Base-by-base conservation (phyloP, 306 rosid genomes). In the Quercus agrifolia region DNA sequence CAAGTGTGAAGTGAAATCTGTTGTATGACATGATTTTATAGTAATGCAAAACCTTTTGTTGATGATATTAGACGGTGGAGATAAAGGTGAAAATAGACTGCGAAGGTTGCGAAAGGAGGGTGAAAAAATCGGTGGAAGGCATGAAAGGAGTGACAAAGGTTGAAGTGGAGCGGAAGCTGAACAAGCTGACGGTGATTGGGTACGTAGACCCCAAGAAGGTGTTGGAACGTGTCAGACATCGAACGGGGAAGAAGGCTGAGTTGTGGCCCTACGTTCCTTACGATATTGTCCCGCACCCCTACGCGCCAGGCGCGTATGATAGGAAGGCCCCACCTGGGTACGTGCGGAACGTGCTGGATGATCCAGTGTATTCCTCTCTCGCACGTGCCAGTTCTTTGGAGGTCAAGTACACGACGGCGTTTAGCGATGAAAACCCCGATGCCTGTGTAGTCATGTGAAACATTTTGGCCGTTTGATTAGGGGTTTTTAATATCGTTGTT, bases 311-410 rank as follows among this genome's bases (percentile, higher is more conserved):
- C 4, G 85, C 82, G 1, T 86, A 88, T 30, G 92, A 88, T 55
- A 79, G 8, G 92, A 86, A 82, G 64, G 92, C 92, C 6, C 90
- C 92, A 8, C 85, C 89, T 13, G 92, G 92, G 72, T 88, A 88
- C 74, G 92, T 88, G 44, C 84, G 88, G 56, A 80, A 88, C 57
- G 79, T 77, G 25, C 28, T 71, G 56, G 80, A 7, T 0, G 82
- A 88, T 49, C 90, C 89, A 1, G 74, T 66, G 57, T 72, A 51
- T 8, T 62, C 88, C 6, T 14, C 83, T 18, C 83, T 85, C 31
- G 88, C 85, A 66, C 86, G 90, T 57, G 90, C 85, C 5, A 72
- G 74, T 77, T 79, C 92, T 10, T 21, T 67, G 5, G 87, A 88
- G 76, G 88, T 86, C 25, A 81, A 52, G 74, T 83, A 81, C 79